Base-by-base conservation (phyloP, 2,329 filamentous ascomycete species). In the Diaporthe nobilis region DNA sequence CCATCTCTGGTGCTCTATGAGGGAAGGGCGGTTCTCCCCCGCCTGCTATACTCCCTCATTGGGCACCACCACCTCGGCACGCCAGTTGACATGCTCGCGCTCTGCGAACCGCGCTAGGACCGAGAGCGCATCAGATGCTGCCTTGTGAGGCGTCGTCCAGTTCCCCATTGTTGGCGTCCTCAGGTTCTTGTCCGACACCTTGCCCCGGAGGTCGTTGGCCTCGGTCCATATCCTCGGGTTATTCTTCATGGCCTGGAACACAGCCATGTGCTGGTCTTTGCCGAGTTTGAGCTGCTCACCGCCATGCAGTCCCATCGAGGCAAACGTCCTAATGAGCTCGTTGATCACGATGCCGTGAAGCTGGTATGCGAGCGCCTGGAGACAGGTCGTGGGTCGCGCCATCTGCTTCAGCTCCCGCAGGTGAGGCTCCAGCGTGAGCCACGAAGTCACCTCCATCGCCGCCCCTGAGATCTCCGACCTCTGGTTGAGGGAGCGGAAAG, bases 401-500 rank as follows among this genome's bases (percentile, higher is more conserved):
- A 87, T 83, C 77, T 83, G 82, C 20, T 82, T 82, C 53, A 87
- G 82, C 71, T 88, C 80, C 22, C 82, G 78, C 22, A 89, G 80
- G 75, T 89, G 83, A 22, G 88, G 87, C 39, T 88, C 81, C 70
- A 90, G 82, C 74, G 82, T 84, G 55, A 82, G 80, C 87, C 88
- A 90, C 42, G 81, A 79, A 2, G 77, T 78, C 9, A 85, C 80
- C 57, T 90, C 88, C 71, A 81, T 82, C 39, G 83, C 80, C 77
- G 85, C 86, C 68, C 85, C 85, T 72, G 87, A 85, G n/a, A 88
- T 78, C 37, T 83, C 81, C 5, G 87, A 85, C 15, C 82, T 82
- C 60, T 87, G 84, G 81, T 87, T 88, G 60, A 87, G 82, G 3
- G 87, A 84, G 76, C 89, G 85, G 81, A 91, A 91, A 1, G 86